Percentiles rank a stretch among this genome's conserved stretches.
phyloP scores from a whole-genome alignment of 495 filamentous ascomycete genomes.

The Recurvomyces mirabilis region DNA sequence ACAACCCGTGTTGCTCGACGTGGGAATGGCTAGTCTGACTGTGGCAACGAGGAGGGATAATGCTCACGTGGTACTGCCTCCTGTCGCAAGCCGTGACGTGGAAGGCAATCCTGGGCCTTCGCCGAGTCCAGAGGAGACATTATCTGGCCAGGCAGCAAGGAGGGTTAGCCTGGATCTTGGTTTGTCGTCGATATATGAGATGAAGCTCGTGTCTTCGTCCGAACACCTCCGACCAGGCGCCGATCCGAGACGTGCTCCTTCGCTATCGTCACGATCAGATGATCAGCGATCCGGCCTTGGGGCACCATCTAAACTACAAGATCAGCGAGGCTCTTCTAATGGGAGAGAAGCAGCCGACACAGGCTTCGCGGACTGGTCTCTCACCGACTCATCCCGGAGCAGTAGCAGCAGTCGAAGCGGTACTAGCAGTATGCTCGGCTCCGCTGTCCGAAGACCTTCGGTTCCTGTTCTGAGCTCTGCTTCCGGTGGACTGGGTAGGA shows the following conservation, averaged over 20 bases:
- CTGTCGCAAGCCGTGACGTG: background rate
- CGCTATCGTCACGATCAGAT: conserved; percentile 8
- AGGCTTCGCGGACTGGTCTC: too few relatives aligned
- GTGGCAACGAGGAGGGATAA: conserved; percentile 65
- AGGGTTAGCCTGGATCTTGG: conserved; percentile 30
- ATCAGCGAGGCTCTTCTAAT: conserved; percentile 7
- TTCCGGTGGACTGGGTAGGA: background rate
- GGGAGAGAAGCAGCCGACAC: too few relatives aligned
- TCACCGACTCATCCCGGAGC: too few relatives aligned
- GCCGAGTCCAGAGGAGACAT: too few relatives aligned
- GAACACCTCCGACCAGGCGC: conserved; percentile 61
- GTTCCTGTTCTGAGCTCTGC: background rate
- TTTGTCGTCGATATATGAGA: conserved; percentile 54
- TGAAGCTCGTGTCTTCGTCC: conserved; percentile 63
- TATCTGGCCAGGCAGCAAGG: conserved; percentile 7
- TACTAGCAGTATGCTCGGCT: conserved; percentile 24
- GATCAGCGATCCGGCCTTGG: background rate
- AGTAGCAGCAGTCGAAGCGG: background rate
- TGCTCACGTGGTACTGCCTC: background rate
- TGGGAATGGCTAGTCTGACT: conserved; percentile 80
- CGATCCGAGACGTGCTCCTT: conserved; percentile 18
- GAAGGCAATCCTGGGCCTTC: background rate
- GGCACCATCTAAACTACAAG: background rate
- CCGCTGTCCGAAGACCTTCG: conserved; percentile 26
- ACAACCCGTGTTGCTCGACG: conserved; percentile 77